Base-by-base conservation (phyloP, 225 moss, liverwort and hornwort genomes). In the Ulota crispa region DNA sequence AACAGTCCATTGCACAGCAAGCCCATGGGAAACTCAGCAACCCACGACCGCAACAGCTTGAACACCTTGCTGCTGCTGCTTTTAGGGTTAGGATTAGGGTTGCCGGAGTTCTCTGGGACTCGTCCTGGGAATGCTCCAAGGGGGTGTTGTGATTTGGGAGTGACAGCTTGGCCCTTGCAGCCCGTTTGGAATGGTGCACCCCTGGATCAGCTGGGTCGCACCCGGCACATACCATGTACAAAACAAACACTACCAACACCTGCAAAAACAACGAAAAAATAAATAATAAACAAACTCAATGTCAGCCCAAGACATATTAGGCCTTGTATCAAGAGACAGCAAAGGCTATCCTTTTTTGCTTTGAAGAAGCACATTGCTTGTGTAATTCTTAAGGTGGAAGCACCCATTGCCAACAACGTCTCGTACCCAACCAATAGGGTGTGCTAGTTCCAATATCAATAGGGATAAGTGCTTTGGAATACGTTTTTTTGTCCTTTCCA, bases 141-240 rank as follows among this genome's bases (percentile, higher is more conserved):
- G 78, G 61, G 45, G 76, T 70, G 36, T 84, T 64, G 8, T 70
- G 36, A 60, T 79, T 86, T 11, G 82, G 43, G 39, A 76, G 53
- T 16, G 81, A 4, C 34, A 70, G 77, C 73, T 87, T 81, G 72
- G 83, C 83, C 67, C 16, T 68, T n/a, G 83, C 23, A 52, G 57
- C 85, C 0, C 83, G 77, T 39, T 78, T 83, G 47, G 88, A 75
- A 18, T 83, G 70, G 76, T 87, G 90, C 59, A 97, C 93, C 64
- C 97, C 97, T 26, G 94, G 91, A 83, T 97, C 97, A 68, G 97
- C 97, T n/a, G 97, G 97, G 61, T 97, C 93, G 62, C 93, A 95
- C 69, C 94, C 97, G 34, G 95, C 94, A 86, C 97, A 97, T 42
- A 91, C 87, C 73, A 95, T 86, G 50, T 97, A 97, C 39, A 97